Base-by-base conservation (phyloP, 1,139 yeast species). In the Debaryomycetaceae sp. region DNA sequence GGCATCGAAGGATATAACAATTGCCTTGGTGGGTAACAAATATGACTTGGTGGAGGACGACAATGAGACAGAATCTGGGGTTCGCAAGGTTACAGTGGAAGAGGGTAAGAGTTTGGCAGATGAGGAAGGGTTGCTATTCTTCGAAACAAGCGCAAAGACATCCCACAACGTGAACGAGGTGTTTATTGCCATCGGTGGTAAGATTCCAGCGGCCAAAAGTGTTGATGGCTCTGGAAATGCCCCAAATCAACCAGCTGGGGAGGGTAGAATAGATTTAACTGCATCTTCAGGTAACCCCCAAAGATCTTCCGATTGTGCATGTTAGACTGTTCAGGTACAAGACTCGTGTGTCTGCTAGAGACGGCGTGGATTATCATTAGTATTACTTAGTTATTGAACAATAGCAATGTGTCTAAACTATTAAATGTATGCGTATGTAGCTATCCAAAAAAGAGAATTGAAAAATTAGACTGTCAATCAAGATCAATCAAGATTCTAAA, bases 21-120 rank as follows among this genome's bases (percentile, higher is more conserved):
- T 93, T 63, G 98, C 98, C 3, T 75, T 93, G 39, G 96, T 91
- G 34, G 99, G 97, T 31, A 93, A 93, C 72, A 90, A 93, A 68
- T 78, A 80, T 51, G 99, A 93, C 68, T 72, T 93, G 66, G 82
- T 61, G 5, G 64, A 63, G 43, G 63, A 59, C 35, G 66, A 62
- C 36, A 49, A 50, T 39, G 58, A 55, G 35, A 57, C 53, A 30
- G 66, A 64, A 27, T 63, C 60, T 22, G 49, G 55, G 27, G 60
- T 81, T 50, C 78, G 98, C 55, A 87, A 87, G 63, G 97, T 93
- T n/a, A 83, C 90, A 27, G 73, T 78, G 40, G 91, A 87, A 56
- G 98, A 93, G 62, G 99, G 97, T 37, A 76, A 85, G 65, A 79
- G 78, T 47, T 75, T 91, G 50, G 79, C 80, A 6, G 74, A 70